Base-by-base conservation (phyloP, 257 asterid genomes). In the Datura wrightii region DNA sequence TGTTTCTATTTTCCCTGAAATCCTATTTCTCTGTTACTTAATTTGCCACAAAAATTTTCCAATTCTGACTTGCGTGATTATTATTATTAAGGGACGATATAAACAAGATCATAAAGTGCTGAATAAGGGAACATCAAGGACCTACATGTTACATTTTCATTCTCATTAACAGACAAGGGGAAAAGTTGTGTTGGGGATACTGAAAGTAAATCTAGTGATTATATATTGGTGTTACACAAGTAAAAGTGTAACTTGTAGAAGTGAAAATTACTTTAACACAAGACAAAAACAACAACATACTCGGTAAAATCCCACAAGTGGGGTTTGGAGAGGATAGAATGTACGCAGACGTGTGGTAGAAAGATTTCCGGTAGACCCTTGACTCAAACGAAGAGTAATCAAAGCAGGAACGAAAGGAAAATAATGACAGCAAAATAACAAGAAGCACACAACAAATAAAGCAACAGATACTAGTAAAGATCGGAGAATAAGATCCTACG, bases 61-160 rank as follows among this genome's bases (percentile, higher is more conserved):
- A 72, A n/a, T n/a, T 46, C 2, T 1, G n/a, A 72, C 42, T 72
- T 46, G 59, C 39, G n/a, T n/a, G 59, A 72, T 72, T 11, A 10
- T 3, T 71, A 67, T 67, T 70, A 10, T 5, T 31, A 10, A 13
- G 8, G 24, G 81, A 48, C 10, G 10, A 74, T 6, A 19, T 74
- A 50, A 34, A 74, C 44, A 50, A 24, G 81, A 31, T 66, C 11
- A 74, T 13, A n/a, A 2, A 44, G 39, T 10, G 80, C 1, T 31
- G 50, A 74, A 74, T 74, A 42, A 52, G 24, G 81, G 81, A 74
- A 48, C 42, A 74, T 74, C 58, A n/a, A 19, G 18, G 80, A 10
- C 58, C 56, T 46, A 46, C 41, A 19, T 24, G 81, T 52, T 46
- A 74, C 80, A 74, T 11, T 74, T 76, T 50, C 60, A 50, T 50